These are phyloP conservation scores for Candida cerambycidarum DNA, from an alignment of 805 yeast species.

Conservation along the genomic window DNA sequence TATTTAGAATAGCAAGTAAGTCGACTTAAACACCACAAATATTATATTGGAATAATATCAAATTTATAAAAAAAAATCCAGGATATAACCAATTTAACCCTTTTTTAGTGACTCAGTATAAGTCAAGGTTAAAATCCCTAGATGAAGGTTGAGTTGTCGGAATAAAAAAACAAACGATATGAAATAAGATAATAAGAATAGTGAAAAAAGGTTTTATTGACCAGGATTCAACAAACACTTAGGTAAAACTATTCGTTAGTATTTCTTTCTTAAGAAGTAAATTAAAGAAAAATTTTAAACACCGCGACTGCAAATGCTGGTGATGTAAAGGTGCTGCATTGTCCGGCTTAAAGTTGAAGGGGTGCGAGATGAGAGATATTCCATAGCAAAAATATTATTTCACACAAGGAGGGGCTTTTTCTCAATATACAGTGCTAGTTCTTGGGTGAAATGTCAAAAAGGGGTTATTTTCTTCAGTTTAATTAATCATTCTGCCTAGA, in stretches of 20 bases:
- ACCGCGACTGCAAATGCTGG: slow-evolving; percentile 7
- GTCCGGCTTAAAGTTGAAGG: slow-evolving; percentile 3
- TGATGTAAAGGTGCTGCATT: slow-evolving; percentile 7
- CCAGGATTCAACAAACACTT: background rate
- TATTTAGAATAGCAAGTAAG: background rate
- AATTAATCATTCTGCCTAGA: no score
- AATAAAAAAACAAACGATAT: background rate
- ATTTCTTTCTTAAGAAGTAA: slow-evolving; percentile 4
- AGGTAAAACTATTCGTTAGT: background rate
- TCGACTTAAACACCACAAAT: background rate
- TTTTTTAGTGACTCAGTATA: background rate
- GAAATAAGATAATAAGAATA: background rate
- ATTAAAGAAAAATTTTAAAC: slow-evolving; percentile 7
- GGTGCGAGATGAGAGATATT: slow-evolving; percentile 4
- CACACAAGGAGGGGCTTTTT: no score
- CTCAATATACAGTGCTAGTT: no score
- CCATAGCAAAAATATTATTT: no score
- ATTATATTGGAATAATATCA: background rate
- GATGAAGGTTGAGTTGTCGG: background rate
- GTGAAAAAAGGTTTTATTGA: background rate
- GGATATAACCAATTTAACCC: slow-evolving; percentile 1
- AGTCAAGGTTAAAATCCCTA: background rate
- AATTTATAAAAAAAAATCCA: background rate
- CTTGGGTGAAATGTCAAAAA: no score
- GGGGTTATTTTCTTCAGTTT: no score